Evolutionary conservation across 2,329 filamentous ascomycete genomes (phyloP), one percentile per base, ranked within the genome.

Genomic region (Curvularia hawaiiensis): DNA sequence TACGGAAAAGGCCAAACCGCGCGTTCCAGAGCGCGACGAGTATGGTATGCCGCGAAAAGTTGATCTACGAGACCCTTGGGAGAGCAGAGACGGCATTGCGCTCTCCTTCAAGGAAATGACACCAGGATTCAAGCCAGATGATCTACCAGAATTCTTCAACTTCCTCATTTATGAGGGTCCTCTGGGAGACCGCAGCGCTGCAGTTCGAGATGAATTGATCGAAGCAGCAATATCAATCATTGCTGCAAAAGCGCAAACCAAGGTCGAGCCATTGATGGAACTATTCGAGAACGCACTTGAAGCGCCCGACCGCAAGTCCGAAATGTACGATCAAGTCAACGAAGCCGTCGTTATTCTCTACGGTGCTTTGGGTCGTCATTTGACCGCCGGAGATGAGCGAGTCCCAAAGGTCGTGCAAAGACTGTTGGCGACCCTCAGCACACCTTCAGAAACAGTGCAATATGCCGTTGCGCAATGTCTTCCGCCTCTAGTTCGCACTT

Each of bases 301-400:
- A 71, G 88, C 87, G 3, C 90, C 92, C 3, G 91, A 95, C 74
- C 91, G 90, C 72, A 89, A 88, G 56, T 92, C 89, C 0, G 87
- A 93, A 64, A 86, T 89, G 52, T 88, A 91, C 18, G 96, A 99
- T 76, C 86, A 92, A 58, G 90, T 98, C 62, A 97, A 97, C 67
- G 95, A 99, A 78, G 95, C 96, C 18, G 93, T 99, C 51, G 93
- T 99, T 66, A 95, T 99, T 67, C 89, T 99, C 75, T 99, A 99
- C 69, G 95, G 95, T 73, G 94, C 96, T 50, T 80, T 99, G 38
- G 95, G 93, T 43, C 88, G 91, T 50, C 95, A 99, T 80, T 80
- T 99, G 58, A 86, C 90, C 65, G 78, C 87, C 8, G 92, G 92
- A n/a, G 95, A 99, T 75, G 79, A 87, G 64, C 93, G 96, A 69